Evolutionary conservation across 371 early-diverging fungal genomes (phyloP), one percentile per base, ranked within the genome.

Genomic region (Enterocytospora artemiae): DNA sequence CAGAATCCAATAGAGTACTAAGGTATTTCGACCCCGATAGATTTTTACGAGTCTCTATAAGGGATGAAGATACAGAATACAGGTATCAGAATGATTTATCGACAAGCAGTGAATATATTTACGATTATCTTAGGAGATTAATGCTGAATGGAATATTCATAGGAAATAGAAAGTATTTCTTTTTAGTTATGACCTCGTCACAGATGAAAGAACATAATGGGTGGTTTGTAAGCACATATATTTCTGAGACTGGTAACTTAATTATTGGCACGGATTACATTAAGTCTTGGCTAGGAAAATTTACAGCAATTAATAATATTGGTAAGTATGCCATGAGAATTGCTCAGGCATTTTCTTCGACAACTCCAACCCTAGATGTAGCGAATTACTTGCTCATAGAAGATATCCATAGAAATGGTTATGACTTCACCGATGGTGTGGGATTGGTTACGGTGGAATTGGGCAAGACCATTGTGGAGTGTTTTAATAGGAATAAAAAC

Each of bases 401-500:
- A 14, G 71, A 70, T 50, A 57, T 57, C 45, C 32, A 32, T n/a
- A 52, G 46, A 36, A 57, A 60, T 63, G 43, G 33, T 12, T 85
- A 77, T 63, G 74, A 65, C 0, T 89, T 88, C 65, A 83, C 86
- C 2, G 91, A 90, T 68, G 91, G 91, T 9, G 83, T 86, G n/a
- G 90, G 90, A 3, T 76, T 72, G 24, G 83, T 89, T 4, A 81
- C 85, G 0, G 62, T 61, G 4, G 67, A 28, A 1, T 57, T 85
- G 16, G 85, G 86, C 0, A 57, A 39, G 70, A 79, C 67, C 18
- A 81, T 86, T 5, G 80, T 81, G 0, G 49, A 71, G 0, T n/a
- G n/a, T n/a, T n/a, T n/a, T n/a, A n/a, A n/a, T n/a, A n/a, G n/a
- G n/a, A n/a, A n/a, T n/a, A n/a, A n/a, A n/a, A 69, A 65, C 7